Percentiles rank a stretch among this genome's conserved stretches.
phyloP scores from a whole-genome alignment of 257 asterid species.

The Asclepias syriaca region DNA sequence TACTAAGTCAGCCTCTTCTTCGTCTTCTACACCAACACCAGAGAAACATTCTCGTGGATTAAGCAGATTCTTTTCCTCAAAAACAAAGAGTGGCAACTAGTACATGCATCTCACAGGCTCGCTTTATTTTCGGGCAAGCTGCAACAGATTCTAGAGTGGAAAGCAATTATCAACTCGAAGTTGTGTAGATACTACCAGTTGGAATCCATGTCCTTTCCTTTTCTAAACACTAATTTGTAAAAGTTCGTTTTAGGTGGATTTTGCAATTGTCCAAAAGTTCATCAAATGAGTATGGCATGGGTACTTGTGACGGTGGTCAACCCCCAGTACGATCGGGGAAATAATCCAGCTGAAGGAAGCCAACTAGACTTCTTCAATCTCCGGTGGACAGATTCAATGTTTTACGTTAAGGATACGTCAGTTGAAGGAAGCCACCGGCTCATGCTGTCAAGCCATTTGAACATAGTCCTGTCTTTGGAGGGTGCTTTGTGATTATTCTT shows the following conservation, averaged over 20 bases:
- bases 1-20: conserved; percentile 58
- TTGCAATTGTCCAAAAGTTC: conserved; percentile 3
- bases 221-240: neutral
- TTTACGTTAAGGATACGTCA: neutral
- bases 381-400: neutral
- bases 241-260: conserved; percentile 2
- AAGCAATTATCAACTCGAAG: conserved; percentile 14
- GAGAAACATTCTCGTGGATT: conserved; percentile 76
- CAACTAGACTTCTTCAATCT: neutral
- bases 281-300: neutral
- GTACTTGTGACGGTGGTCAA: conserved; percentile 10
- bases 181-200: conserved; percentile 43
- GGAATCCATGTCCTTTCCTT: conserved; percentile 9
- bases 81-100: conserved; percentile 47
- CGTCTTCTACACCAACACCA: conserved; percentile 59
- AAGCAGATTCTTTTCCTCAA: conserved; percentile 79
- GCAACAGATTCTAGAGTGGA: conserved; percentile 22
- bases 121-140: neutral
- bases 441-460: conserved; percentile 7
- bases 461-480: neutral
- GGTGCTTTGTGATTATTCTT: conserved; percentile 11
- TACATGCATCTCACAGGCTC: conserved; percentile 12
- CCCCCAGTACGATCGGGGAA: conserved; percentile 3
- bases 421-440: neutral
- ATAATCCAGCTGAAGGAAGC: neutral